Conservation (phyloP, 352 stramenopile genomes). For the Pythium dissotocum region DNA sequence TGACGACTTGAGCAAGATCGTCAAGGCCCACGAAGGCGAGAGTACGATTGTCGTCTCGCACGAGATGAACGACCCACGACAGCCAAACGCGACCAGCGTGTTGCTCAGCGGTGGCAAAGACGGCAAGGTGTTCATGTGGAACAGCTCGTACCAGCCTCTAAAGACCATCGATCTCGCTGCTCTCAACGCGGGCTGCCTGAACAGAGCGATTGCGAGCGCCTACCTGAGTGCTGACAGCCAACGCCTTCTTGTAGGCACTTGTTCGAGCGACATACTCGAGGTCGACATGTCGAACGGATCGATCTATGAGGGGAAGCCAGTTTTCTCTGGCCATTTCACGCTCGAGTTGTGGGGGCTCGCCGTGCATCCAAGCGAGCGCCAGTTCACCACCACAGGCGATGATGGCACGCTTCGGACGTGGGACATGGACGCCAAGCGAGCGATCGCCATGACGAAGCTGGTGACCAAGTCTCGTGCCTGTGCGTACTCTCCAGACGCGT, state of each 20-base stretch:
- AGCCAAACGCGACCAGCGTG: slow-evolving; percentile 11
- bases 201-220: slow-evolving; percentile 45
- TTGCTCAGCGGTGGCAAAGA: slow-evolving; percentile 75
- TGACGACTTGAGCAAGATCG: slow-evolving; percentile 42
- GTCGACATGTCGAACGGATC: slow-evolving; percentile 42
- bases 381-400: slow-evolving; percentile 78
- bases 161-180: slow-evolving; percentile 60
- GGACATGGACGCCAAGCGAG: slow-evolving; percentile 64
- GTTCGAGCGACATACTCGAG: slow-evolving; percentile 88
- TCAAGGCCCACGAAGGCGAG: slow-evolving; percentile 73
- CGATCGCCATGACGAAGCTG: slow-evolving; percentile 40
- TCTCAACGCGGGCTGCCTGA: slow-evolving; percentile 39
- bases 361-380: slow-evolving; percentile 56
- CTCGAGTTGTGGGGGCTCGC: slow-evolving; percentile 84
- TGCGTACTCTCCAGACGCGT: slow-evolving; percentile 85
- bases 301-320: slow-evolving; percentile 36
- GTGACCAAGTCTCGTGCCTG: slow-evolving; percentile 68
- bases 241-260: slow-evolving; percentile 81
- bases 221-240: slow-evolving; percentile 42
- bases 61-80: not conserved
- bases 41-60: slow-evolving; percentile 38
- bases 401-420: slow-evolving; percentile 84
- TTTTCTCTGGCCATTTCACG: slow-evolving; percentile 69
- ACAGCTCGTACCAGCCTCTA: slow-evolving; percentile 61
- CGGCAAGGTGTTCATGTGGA: slow-evolving; percentile 70